Conservation (phyloP, 148 eudicot species). For the Fagopyrum tataricum region DNA sequence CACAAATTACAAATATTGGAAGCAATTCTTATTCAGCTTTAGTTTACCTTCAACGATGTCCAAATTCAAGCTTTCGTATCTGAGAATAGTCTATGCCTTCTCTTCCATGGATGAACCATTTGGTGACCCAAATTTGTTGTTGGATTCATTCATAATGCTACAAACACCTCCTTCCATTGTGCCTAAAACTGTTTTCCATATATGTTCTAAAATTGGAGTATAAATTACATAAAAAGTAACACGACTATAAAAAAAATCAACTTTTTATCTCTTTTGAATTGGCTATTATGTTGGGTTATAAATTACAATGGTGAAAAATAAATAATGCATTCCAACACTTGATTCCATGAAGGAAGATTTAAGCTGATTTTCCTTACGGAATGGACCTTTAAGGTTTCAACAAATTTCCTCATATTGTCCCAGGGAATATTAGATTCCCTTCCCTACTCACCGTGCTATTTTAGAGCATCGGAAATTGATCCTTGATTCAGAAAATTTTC, state of each 20-base stretch:
- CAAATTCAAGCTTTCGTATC: constrained; percentile 55
- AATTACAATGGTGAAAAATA: too few relatives aligned
- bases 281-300: not conserved
- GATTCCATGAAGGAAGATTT: too few relatives aligned
- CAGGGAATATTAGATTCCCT: too few relatives aligned
- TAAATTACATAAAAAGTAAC: not conserved
- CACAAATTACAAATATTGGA: constrained; percentile 4
- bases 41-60: constrained; percentile 48
- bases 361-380: too few relatives aligned
- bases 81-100: constrained; percentile 61
- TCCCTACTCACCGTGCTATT: not conserved
- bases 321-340: too few relatives aligned
- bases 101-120: constrained; percentile 42
- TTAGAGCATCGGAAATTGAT: not conserved
- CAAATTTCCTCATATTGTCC: too few relatives aligned
- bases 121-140: constrained; percentile 7
- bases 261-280: not conserved
- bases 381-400: too few relatives aligned
- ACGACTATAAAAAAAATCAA: not conserved
- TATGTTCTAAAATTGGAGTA: not conserved
- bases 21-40: not conserved
- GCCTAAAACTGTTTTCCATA: too few relatives aligned
- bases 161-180: not conserved
- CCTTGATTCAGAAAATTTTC: too few relatives aligned
- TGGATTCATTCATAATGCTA: not conserved